These are phyloP conservation scores for Aspergillus neotritici DNA, from an alignment of 2,329 filamentous ascomycete species.

Conservation along the genomic window DNA sequence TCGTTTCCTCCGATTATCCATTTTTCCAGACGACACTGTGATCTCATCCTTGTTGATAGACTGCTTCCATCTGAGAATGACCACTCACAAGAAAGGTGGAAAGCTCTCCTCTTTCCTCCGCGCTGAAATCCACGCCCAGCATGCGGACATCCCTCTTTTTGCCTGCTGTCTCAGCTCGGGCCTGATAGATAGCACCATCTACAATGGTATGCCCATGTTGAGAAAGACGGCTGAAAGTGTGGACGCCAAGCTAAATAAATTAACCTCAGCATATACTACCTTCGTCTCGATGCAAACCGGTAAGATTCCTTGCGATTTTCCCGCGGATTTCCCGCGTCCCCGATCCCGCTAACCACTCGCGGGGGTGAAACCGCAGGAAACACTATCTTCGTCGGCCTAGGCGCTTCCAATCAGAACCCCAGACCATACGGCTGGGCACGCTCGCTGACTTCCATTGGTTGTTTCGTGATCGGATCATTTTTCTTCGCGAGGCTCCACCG, in stretches of 20 bases:
- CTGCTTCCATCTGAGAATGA: too few relatives aligned
- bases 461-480: constrained; percentile 39
- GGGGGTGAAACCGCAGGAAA: constrained; percentile 25
- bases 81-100: neutral
- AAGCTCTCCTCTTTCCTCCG: constrained; percentile 10
- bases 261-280: constrained; percentile 35
- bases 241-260: too few relatives aligned
- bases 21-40: neutral
- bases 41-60: too few relatives aligned
- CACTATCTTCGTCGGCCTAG: constrained; percentile 41
- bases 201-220: constrained; percentile 17
- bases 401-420: constrained; percentile 37
- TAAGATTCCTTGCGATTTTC: constrained; percentile 6
- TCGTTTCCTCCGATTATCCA: neutral
- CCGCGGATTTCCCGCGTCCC: neutral
- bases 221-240: too few relatives aligned
- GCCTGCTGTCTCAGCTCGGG: constrained; percentile 26
- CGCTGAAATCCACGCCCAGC: constrained; percentile 17
- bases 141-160: constrained; percentile 23
- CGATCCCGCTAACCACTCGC: neutral
- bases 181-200: constrained; percentile 27
- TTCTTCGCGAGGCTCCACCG: constrained; percentile 35
- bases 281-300: constrained; percentile 40
- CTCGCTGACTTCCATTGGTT: constrained; percentile 41
- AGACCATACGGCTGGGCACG: constrained; percentile 41